Evolutionary conservation across 768 basidiomycete species (phyloP).

Genomic region (Kwoniella dendrophila): DNA sequence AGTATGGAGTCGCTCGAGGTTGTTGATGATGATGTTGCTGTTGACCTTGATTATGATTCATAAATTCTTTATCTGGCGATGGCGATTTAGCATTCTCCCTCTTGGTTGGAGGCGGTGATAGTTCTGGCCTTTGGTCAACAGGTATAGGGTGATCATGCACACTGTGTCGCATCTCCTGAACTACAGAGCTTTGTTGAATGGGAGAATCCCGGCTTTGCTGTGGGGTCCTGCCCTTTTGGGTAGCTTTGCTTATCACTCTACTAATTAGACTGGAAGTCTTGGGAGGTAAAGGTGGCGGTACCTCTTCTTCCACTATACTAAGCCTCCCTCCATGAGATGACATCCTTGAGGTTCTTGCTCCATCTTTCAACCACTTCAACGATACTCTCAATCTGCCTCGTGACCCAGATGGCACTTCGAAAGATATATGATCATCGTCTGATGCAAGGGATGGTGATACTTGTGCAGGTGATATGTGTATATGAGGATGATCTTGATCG

Average conservation of each 20-base stretch:
- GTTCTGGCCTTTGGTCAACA: neutral
- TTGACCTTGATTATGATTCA: constrained; percentile 3
- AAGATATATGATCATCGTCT: constrained; percentile 23
- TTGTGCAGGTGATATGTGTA: constrained; percentile 12
- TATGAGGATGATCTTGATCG: constrained; percentile 7
- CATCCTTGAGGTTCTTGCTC: constrained; percentile 6
- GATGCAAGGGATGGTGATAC: constrained; percentile 8
- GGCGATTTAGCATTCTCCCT: constrained; percentile 6
- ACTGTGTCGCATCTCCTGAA: neutral
- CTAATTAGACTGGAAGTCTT: constrained; percentile 17
- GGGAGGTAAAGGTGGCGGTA: constrained; percentile 13
- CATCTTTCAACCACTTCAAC: constrained; percentile 17
- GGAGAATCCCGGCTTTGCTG: no score
- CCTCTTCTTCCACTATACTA: constrained; percentile 2
- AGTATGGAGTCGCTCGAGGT: neutral
- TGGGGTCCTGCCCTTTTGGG: neutral
- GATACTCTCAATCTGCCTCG: constrained; percentile 21
- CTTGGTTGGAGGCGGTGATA: constrained; percentile 2
- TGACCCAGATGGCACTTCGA: constrained; percentile 23
- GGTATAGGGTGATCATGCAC: constrained; percentile 5
- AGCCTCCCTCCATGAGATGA: neutral
- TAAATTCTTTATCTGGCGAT: neutral
- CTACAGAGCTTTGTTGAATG: neutral
- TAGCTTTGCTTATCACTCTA: neutral
- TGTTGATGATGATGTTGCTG: constrained; percentile 3